A percentile compares a stretch with the other conserved stretches of the same genome.
Conservation (phyloP, 1,284 basidiomycete species). For the Apiotrichum laibachii region DNA sequence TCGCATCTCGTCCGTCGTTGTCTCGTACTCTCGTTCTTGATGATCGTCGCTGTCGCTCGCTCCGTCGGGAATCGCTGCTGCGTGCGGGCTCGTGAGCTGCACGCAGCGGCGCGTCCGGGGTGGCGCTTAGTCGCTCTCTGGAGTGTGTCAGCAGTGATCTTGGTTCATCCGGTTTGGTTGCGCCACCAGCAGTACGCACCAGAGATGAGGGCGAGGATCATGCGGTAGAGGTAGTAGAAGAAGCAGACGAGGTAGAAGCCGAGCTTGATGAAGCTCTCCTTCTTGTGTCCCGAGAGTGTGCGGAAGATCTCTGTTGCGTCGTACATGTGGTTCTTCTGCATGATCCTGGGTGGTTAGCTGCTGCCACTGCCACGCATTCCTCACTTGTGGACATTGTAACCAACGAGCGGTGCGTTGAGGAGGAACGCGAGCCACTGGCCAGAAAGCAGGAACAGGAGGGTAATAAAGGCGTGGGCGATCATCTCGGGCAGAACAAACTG, state of each 20-base stretch:
- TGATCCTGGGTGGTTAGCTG: slow-evolving; percentile 62
- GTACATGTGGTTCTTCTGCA: slow-evolving; percentile 94
- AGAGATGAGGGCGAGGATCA: slow-evolving; percentile 82
- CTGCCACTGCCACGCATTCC: slow-evolving; percentile 30
- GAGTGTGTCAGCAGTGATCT: neutral
- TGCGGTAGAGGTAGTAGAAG: slow-evolving; percentile 95
- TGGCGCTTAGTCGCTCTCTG: slow-evolving; percentile 5
- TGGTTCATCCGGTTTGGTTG: neutral
- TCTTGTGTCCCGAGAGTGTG: slow-evolving; percentile 89
- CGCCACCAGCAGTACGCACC: slow-evolving; percentile 42
- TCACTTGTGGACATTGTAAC: slow-evolving; percentile 92
- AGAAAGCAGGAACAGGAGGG: slow-evolving; percentile 80
- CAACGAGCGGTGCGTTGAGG: slow-evolving; percentile 84
- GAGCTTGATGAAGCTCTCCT: slow-evolving; percentile 93
- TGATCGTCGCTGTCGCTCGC: too few relatives aligned
- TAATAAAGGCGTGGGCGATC: slow-evolving; percentile 87
- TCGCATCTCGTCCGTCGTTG: too few relatives aligned
- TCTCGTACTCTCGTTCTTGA: too few relatives aligned
- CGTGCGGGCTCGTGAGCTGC: neutral
- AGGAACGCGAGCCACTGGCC: slow-evolving; percentile 95
- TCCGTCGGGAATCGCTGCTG: neutral
- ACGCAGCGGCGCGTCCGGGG: neutral
- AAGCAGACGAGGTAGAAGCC: slow-evolving; percentile 91
- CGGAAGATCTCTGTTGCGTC: slow-evolving; percentile 99
- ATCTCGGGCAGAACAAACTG: slow-evolving; percentile 98